Base-by-base conservation (phyloP, 768 basidiomycete species). In the Trametes elegans region DNA sequence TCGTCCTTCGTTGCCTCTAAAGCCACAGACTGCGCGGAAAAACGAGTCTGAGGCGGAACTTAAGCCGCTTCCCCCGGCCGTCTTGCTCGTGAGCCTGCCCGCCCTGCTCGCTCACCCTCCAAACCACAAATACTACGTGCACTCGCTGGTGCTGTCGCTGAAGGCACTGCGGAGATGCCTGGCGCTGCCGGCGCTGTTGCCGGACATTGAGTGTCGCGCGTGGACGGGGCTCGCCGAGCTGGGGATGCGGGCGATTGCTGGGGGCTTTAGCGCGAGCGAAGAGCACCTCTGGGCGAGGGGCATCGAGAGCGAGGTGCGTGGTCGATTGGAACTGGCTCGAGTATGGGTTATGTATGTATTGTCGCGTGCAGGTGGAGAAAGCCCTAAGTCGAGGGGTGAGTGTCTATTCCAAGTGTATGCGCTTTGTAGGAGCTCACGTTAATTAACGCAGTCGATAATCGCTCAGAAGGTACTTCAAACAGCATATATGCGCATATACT, bases 191-290 rank as follows among this genome's bases (percentile, higher is more conserved):
- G 73, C 75, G 11, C 71, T 90, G 1, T 78, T 82, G 5, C 76
- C 78, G 5, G 78, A 79, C 46, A 66, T 84, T 8, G 88, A 90
- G 62, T 90, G 87, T 64, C 73, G 82, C 7, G 87, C 87, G 1
- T 89, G 85, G 82, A 82, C 83, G 0, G 78, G 79, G 9, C 60
- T 90, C 0, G 88, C 82, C 0, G 89, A 91, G 67, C 62, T 88
- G 1, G 88, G 87, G 3, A 75, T 90, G 64, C 74, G 73, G 55
- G 75, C 82, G 39, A 75, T 82, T 43, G 66, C 70, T 14, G 76
- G 79, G 19, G 79, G 81, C 23, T 70, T 79, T 44, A 66, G 68
- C 41, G 61, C 65, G 29, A 58, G 57, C 38, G 69, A 68, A 2
- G 73, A 72, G 54, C 57, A 78, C 66, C 45, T 65, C 38, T 76